Evolutionary conservation across 176 grass and related monocot genomes (phyloP).

Genomic region (Rhipidocladum racemiflorum): DNA sequence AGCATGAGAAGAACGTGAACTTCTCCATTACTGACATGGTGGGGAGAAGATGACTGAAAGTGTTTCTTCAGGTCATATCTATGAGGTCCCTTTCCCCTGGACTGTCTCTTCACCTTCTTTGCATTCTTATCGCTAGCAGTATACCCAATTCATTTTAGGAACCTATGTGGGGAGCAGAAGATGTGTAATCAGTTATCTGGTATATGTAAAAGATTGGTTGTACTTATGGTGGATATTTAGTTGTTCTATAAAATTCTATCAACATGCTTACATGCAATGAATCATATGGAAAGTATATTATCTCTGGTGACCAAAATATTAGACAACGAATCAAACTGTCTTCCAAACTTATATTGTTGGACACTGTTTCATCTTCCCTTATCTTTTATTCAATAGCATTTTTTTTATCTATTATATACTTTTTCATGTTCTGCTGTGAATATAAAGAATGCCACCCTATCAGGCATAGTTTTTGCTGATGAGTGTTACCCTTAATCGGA

Average conservation of each 20-base stretch:
- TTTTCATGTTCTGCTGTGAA: background rate
- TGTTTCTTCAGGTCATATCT: slow-evolving; percentile 21
- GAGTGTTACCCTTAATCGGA: background rate
- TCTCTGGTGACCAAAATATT: slow-evolving; percentile 9
- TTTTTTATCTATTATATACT: background rate
- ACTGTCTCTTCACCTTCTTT: slow-evolving; percentile 21
- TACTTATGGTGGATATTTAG: slow-evolving; percentile 29
- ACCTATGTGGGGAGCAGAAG: slow-evolving; percentile 23
- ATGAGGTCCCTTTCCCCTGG: background rate
- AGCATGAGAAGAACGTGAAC: slow-evolving; percentile 39
- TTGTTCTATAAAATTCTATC: slow-evolving; percentile 25
- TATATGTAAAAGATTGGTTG: slow-evolving; percentile 49
- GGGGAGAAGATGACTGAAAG: slow-evolving; percentile 30
- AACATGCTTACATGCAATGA: slow-evolving; percentile 9
- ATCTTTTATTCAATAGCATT: background rate
- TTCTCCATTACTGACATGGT: slow-evolving; percentile 28
- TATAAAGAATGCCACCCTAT: background rate
- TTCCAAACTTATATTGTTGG: background rate
- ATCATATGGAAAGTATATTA: slow-evolving; percentile 23
- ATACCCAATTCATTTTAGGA: slow-evolving; percentile 48
- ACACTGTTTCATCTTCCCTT: background rate
- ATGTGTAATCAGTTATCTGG: slow-evolving; percentile 37
- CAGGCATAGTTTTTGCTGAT: background rate
- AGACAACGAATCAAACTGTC: background rate
- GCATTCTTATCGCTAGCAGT: slow-evolving; percentile 33